Percentiles rank a stretch among this genome's conserved stretches.
phyloP scores from a whole-genome alignment of 1,284 basidiomycete species.

The Termitomyces sp. region DNA sequence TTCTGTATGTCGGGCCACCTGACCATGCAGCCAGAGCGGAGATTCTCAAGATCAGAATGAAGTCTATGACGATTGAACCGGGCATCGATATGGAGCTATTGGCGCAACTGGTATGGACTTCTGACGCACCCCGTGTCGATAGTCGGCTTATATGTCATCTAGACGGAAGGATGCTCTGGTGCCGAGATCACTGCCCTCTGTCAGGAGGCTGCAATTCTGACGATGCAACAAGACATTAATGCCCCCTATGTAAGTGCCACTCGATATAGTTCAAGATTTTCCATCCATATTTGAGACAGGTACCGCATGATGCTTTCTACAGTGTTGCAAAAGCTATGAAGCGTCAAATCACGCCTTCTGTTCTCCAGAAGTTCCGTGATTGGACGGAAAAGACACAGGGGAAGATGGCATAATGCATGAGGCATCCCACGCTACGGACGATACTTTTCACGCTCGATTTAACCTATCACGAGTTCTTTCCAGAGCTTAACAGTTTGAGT shows the following conservation, averaged over 20 bases:
- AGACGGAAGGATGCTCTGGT: conserved; percentile 95
- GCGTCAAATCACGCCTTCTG: conserved; percentile 82
- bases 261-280: neutral
- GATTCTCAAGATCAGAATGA: conserved; percentile 77
- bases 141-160: neutral
- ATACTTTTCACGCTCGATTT: neutral
- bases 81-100: conserved; percentile 67
- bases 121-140: neutral
- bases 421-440: neutral
- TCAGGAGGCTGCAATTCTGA: conserved; percentile 91
- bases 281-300: conserved; percentile 38
- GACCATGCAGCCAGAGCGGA: conserved; percentile 75
- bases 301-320: conserved; percentile 72
- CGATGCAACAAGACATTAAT: conserved; percentile 84
- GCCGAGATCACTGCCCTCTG: conserved; percentile 91
- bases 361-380: conserved; percentile 64
- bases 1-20: conserved; percentile 93
- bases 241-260: conserved; percentile 60
- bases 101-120: conserved; percentile 60
- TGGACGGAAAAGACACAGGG: conserved; percentile 45
- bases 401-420: conserved; percentile 11
- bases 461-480: neutral
- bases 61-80: conserved; percentile 76
- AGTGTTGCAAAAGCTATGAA: conserved; percentile 72
- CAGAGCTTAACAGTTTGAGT: neutral